Evolutionary conservation across 768 basidiomycete species (phyloP).

Genomic region (Hysterangium stoloniferum): DNA sequence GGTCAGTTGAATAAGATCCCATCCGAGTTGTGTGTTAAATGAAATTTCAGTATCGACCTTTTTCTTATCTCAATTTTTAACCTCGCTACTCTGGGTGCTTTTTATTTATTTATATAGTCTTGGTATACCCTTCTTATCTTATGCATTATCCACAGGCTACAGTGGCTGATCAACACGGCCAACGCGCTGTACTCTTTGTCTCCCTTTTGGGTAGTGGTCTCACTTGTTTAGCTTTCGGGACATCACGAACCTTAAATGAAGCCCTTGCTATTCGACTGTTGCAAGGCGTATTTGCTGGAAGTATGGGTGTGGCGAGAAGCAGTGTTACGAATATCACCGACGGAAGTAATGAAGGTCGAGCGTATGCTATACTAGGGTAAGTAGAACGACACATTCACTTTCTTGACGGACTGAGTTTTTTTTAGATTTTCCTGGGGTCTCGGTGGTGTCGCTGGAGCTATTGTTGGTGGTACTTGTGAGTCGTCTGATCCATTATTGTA

Average conservation of each 20-base stretch:
- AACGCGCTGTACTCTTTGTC: constrained; percentile 73
- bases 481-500: constrained; percentile 13
- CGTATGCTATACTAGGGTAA: constrained; percentile 88
- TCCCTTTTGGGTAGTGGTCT: constrained; percentile 81
- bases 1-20: constrained; percentile 35
- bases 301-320: constrained; percentile 90
- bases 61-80: constrained; percentile 94
- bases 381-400: constrained; percentile 10
- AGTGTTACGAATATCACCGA: constrained; percentile 85
- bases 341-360: constrained; percentile 84
- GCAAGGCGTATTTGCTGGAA: constrained; percentile 89
- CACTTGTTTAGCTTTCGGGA: constrained; percentile 73
- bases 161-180: constrained; percentile 88
- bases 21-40: constrained; percentile 12
- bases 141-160: constrained; percentile 51
- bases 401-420: constrained; percentile 4
- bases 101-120: not conserved
- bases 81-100: constrained; percentile 84
- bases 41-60: constrained; percentile 58
- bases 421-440: constrained; percentile 90
- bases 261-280: constrained; percentile 81
- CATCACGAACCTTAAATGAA: constrained; percentile 64
- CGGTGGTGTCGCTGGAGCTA: constrained; percentile 87
- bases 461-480: constrained; percentile 78
- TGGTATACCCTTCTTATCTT: not conserved